These are phyloP conservation scores for Candolleomyces eurysporus DNA, from an alignment of 768 basidiomycete species.

Conservation along the genomic window DNA sequence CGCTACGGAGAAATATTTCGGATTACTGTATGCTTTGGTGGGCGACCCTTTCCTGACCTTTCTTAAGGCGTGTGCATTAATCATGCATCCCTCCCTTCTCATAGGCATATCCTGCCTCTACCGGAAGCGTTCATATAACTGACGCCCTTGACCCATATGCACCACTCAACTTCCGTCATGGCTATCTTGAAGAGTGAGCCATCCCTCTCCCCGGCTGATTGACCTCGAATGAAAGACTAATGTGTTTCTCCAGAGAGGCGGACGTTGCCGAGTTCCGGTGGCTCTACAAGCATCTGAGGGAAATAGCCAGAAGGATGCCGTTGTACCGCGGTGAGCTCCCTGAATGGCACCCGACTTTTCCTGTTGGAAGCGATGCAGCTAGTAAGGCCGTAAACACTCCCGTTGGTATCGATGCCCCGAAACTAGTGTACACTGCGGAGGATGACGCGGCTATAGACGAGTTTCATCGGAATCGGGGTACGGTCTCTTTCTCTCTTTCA, in stretches of 20 bases:
- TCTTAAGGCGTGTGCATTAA: not conserved
- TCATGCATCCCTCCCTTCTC: not conserved
- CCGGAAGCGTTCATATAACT: constrained; percentile 48
- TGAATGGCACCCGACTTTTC: constrained; percentile 35
- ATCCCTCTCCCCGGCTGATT: constrained; percentile 9
- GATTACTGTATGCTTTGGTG: not conserved
- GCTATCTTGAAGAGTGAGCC: constrained; percentile 40
- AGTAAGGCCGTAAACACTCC: constrained; percentile 23
- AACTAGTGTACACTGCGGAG: constrained; percentile 39
- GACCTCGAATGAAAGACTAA: not conserved
- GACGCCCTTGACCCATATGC: constrained; percentile 39
- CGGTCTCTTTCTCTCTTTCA: not conserved
- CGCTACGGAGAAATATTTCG: not conserved
- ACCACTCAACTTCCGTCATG: constrained; percentile 43
- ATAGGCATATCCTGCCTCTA: constrained; percentile 39
- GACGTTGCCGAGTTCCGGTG: constrained; percentile 48
- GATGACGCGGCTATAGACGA: constrained; percentile 43
- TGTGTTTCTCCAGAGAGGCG: constrained; percentile 25
- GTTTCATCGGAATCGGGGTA: constrained; percentile 18
- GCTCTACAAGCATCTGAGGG: constrained; percentile 54
- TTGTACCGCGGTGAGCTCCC: constrained; percentile 37
- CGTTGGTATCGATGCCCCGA: constrained; percentile 28
- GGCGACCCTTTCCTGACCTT: not conserved
- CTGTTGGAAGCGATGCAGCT: constrained; percentile 30
- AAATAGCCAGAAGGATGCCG: constrained; percentile 54